These are phyloP conservation scores for Actinomucor elegans DNA, from an alignment of 371 early-diverging fungal genomes.

Conservation along the genomic window DNA sequence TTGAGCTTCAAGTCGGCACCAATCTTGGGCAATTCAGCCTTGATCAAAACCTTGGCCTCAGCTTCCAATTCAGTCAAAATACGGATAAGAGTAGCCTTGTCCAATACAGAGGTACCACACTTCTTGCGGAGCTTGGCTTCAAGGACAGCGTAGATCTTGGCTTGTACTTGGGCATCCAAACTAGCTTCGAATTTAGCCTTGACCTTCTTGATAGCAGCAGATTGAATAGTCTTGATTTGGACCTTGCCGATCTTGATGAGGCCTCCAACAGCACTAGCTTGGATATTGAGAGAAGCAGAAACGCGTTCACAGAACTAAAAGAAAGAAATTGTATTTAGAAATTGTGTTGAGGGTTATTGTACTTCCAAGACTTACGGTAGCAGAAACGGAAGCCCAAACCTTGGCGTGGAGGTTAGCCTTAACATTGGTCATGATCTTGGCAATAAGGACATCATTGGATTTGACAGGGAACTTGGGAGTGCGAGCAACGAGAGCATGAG, in stretches of 20 bases:
- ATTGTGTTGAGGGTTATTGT: not conserved
- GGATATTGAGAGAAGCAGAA: slow-evolving; percentile 11
- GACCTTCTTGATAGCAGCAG: slow-evolving; percentile 25
- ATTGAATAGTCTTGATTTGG: slow-evolving; percentile 18
- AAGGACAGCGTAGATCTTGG: slow-evolving; percentile 20
- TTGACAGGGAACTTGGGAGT: slow-evolving; percentile 8
- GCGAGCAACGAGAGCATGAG: not conserved
- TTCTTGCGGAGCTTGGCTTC: slow-evolving; percentile 18
- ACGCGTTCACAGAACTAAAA: slow-evolving; percentile 6
- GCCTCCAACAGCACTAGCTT: slow-evolving; percentile 23
- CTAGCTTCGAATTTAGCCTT: slow-evolving; percentile 7
- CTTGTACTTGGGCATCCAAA: slow-evolving; percentile 18
- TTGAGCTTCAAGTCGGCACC: slow-evolving; percentile 11
- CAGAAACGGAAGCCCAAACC: slow-evolving; percentile 15
- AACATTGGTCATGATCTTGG: slow-evolving; percentile 11
- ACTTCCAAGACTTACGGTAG: slow-evolving; percentile 13
- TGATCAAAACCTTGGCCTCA: slow-evolving; percentile 19
- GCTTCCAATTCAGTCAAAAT: slow-evolving; percentile 24
- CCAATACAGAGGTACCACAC: slow-evolving; percentile 3
- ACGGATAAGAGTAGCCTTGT: slow-evolving; percentile 16
- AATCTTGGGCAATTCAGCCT: slow-evolving; percentile 25
- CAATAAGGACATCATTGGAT: slow-evolving; percentile 10
- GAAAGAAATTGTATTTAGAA: not conserved
- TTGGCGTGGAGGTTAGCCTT: slow-evolving; percentile 14
- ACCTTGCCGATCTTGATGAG: slow-evolving; percentile 12